A percentile compares a stretch with the other conserved stretches of the same genome.
These are phyloP conservation scores for Cyclostephanos tholiformis DNA, from an alignment of 108 stramenopile genomes.

Conservation along the genomic window DNA sequence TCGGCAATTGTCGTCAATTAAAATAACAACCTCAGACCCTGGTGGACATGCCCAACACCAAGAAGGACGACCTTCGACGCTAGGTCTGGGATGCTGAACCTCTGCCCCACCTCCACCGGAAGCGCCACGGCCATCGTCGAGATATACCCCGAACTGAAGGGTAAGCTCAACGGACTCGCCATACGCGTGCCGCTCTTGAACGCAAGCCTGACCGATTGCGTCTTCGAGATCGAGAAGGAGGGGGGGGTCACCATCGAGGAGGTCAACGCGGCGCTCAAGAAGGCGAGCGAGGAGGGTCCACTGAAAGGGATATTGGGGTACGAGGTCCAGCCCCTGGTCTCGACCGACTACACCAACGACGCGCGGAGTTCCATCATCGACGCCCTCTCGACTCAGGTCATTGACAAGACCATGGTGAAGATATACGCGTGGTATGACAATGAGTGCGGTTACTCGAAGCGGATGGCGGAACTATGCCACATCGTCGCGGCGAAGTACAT, in stretches of 20 bases:
- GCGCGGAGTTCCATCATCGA: slow-evolving; percentile 87
- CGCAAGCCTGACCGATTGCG: slow-evolving; percentile 87
- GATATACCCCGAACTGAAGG: slow-evolving; percentile 95
- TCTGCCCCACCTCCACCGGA: slow-evolving; percentile 93
- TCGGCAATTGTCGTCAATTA: not conserved
- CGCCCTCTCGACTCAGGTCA: slow-evolving; percentile 91
- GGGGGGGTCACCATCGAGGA: slow-evolving; percentile 69
- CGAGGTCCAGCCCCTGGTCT: slow-evolving; percentile 84
- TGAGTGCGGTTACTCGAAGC: slow-evolving; percentile 91
- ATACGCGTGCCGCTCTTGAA: slow-evolving; percentile 92
- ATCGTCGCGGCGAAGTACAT: slow-evolving; percentile 81
- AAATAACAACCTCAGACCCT: slow-evolving; percentile 43
- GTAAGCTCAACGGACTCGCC: slow-evolving; percentile 93
- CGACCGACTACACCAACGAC: slow-evolving; percentile 92
- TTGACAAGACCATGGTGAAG: slow-evolving; percentile 91
- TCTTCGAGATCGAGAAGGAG: slow-evolving; percentile 78
- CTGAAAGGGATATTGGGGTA: slow-evolving; percentile 90
- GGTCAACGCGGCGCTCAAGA: slow-evolving; percentile 86
- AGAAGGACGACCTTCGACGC: slow-evolving; percentile 91
- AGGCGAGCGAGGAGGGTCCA: slow-evolving; percentile 77
- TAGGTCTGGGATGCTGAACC: slow-evolving; percentile 90
- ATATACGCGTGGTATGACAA: slow-evolving; percentile 96
- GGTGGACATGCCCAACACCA: slow-evolving; percentile 93
- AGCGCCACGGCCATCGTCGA: slow-evolving; percentile 93
- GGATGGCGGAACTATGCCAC: slow-evolving; percentile 87